Evolutionary conservation across 176 grass and related monocot genomes (phyloP).

Genomic region (Juncus effusus): DNA sequence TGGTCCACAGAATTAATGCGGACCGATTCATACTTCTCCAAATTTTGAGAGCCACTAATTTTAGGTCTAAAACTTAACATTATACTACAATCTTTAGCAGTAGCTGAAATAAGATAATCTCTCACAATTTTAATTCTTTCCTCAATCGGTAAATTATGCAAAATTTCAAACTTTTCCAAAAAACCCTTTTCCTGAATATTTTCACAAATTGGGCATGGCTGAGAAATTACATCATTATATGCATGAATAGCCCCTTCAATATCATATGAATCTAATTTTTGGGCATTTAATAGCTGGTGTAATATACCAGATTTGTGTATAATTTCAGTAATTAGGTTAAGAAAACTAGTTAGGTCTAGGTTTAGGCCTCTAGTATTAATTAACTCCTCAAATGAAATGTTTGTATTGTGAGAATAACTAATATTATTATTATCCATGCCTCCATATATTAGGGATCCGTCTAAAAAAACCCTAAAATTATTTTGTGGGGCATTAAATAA

Average conservation of each 20-base stretch:
- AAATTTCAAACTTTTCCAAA: slow-evolving; percentile 40
- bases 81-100: slow-evolving; percentile 86
- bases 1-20: slow-evolving; percentile 55
- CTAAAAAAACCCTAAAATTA: slow-evolving; percentile 79
- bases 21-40: slow-evolving; percentile 48
- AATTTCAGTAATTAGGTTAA: slow-evolving; percentile 61
- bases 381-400: slow-evolving; percentile 44
- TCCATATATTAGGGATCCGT: slow-evolving; percentile 73
- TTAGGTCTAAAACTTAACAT: slow-evolving; percentile 75
- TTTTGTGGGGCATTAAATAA: slow-evolving; percentile 77
- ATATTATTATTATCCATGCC: slow-evolving; percentile 61
- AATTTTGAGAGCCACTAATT: slow-evolving; percentile 28
- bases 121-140: slow-evolving; percentile 61
- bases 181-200: slow-evolving; percentile 46
- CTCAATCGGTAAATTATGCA: slow-evolving; percentile 67
- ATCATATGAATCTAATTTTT: slow-evolving; percentile 82
- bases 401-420: slow-evolving; percentile 29
- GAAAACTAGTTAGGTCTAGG: slow-evolving; percentile 48
- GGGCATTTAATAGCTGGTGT: slow-evolving; percentile 51
- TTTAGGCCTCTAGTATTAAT: slow-evolving; percentile 48
- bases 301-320: slow-evolving; percentile 59
- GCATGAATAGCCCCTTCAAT: slow-evolving; percentile 92
- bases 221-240: slow-evolving; percentile 64
- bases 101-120: slow-evolving; percentile 73
- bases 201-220: slow-evolving; percentile 65